Percentiles rank a stretch among this genome's conserved stretches.
Conservation (phyloP, 805 yeast species). For the Saccharomycopsis amapae region DNA sequence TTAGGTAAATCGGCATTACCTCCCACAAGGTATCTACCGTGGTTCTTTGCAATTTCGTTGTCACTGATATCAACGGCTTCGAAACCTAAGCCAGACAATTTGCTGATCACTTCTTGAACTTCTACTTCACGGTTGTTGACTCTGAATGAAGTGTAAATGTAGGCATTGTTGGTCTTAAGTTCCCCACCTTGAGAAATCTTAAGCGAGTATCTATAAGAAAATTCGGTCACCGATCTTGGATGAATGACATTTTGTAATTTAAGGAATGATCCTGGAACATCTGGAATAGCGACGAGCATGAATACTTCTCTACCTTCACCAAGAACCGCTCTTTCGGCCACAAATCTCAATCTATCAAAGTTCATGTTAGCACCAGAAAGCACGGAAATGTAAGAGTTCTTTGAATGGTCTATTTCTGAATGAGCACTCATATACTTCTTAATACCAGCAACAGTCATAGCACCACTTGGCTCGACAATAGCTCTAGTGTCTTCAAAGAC, state of each 20-base stretch:
- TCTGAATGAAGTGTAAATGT: conserved; percentile 81
- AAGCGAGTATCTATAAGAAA: conserved; percentile 71
- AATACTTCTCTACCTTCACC: conserved; percentile 98
- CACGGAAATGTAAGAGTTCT: conserved; percentile 71
- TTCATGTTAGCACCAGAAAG: conserved; percentile 98
- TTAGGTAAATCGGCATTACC: conserved; percentile 69
- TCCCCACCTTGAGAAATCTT: conserved; percentile 28
- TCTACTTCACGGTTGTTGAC: conserved; percentile 63
- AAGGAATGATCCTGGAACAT: conserved; percentile 82
- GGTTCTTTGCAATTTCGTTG: conserved; percentile 92
- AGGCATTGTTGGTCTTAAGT: conserved; percentile 41
- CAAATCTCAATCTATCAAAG: conserved; percentile 92
- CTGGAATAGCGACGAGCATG: conserved; percentile 85
- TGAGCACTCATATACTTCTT: conserved; percentile 67
- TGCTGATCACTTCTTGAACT: conserved; percentile 52
- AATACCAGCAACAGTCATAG: conserved; percentile 91
- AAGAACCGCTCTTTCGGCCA: conserved; percentile 93
- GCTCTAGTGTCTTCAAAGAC: conserved; percentile 93
- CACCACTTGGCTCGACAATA: conserved; percentile 95
- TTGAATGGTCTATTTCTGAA: conserved; percentile 64
- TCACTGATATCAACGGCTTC: conserved; percentile 79
- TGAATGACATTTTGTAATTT: conserved; percentile 68
- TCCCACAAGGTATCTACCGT: conserved; percentile 94
- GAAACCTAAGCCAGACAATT: conserved; percentile 54
- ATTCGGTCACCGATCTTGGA: conserved; percentile 91